Evolutionary conservation across 2,329 filamentous ascomycete genomes (phyloP), one percentile per base, ranked within the genome.

Genomic region (Pseudogymnoascus sp.): DNA sequence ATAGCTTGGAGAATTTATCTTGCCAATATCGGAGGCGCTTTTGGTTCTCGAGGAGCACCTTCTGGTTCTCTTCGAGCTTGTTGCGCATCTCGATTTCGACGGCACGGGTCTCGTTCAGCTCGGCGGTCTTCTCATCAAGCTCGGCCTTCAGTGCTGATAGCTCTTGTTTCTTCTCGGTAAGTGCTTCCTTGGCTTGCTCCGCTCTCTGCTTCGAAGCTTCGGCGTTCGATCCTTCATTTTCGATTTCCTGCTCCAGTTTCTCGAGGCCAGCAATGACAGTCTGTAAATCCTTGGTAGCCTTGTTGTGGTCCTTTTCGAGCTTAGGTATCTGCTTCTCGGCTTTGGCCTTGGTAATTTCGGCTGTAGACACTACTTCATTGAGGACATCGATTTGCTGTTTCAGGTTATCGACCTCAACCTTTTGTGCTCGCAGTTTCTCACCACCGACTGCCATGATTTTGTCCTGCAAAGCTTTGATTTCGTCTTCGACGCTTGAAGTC

Each of bases 381-480:
- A 95, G 82, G 11, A 87, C 84, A 58, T 88, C 80, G 62, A 97
- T 92, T 72, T 96, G 88, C 69, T 92, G 89, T 73, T 95, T 96
- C 66, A 95, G 79, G 5, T 87, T 84, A 72, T 97, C 93, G 35
- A 99, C 92, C 79, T 90, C 95, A 65, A 91, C 87, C 69, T 94
- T 92, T 73, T 99, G 93, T 16, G 88, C 84, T 62, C 94, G 88
- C 16, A 99, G 85, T 76, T 91, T 92, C 70, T 97, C 92, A 75
- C 94, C 94, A 71, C 94, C 94, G 66, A 96, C 88, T 75, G 97
- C 89, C 94, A 99, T 97, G 71, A 99, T 99, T 80, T 92, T 96
- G 81, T 94, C 88, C 73, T 99, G 93, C 1, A 99, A 80, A 19
- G 82, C 82, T 76, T 96, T 93, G 76, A 99, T 97, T 75, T 97